Base-by-base conservation (phyloP, 73 alveolate species). In the Blepharisma japonicum region DNA sequence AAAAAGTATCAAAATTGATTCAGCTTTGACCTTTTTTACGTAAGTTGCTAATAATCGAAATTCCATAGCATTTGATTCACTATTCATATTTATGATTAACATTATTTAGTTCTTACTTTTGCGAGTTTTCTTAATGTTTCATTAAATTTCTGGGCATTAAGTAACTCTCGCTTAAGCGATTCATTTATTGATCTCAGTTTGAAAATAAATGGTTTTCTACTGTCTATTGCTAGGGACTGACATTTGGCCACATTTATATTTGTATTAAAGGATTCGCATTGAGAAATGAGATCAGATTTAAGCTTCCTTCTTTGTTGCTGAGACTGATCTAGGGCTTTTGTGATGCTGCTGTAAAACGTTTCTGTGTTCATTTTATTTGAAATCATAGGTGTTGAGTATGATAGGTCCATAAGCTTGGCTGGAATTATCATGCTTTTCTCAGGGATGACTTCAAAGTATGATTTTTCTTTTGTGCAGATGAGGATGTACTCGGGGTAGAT, bases 391-490 rank as follows among this genome's bases (percentile, higher is more conserved):
- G 38, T 20, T 3, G 14, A 61, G 47, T 61, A 14, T n/a, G 42
- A 32, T 32, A 61, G 74, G 38, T 61, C 74, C 14, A 39, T 61
- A 25, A 61, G 38, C 4, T 61, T 61, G 46, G 18, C 39, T 14
- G 74, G 74, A 25, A 61, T 61, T 14, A 61, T 25, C 18, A 61
- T 14, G 74, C 23, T n/a, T 61, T 61, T 61, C n/a, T 25, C 21
- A 7, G 80, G 80, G 42, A 39, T 45, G 9, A 70, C 61, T 18
- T 70, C 66, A 25, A 70, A 70, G 21, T 23, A 14, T 1, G 11
- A 14, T 5, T 47, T 70, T 70, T 70, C 80, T 25, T 70, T 70
- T 0, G 80, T 45, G 66, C 80, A 70, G 80, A 70, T 70, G 27
- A 70, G 42, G 39, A 70, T 25, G 6, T 70, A 70, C 27, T 70